Evolutionary conservation across 169 alveolate species (phyloP).

Genomic region (Neospora caninum): DNA sequence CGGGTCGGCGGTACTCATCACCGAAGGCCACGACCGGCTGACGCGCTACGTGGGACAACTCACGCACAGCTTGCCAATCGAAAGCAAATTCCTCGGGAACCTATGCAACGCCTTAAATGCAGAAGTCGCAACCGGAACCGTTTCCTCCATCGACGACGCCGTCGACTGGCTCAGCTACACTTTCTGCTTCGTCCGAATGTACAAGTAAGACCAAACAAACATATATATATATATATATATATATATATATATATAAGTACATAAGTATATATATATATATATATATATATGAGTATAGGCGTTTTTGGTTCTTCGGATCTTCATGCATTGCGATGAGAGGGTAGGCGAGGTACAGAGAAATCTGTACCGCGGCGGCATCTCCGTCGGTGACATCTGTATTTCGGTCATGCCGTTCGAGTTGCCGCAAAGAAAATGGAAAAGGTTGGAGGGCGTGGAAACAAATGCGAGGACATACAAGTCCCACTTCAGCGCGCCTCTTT

Average conservation of each 20-base stretch:
- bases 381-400: no score
- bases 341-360: no score
- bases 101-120: slow-evolving; percentile 97
- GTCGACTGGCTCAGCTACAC: slow-evolving; percentile 96
- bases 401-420: no score
- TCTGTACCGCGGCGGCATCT: no score
- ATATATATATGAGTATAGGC: background rate
- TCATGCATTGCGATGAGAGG: no score
- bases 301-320: no score
- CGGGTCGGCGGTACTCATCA: slow-evolving; percentile 89
- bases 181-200: slow-evolving; percentile 93
- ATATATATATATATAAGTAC: no score
- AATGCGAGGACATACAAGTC: no score
- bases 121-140: slow-evolving; percentile 92
- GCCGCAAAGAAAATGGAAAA: no score
- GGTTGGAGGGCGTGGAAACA: no score
- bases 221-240: background rate
- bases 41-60: background rate
- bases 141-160: slow-evolving; percentile 92
- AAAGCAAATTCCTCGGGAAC: slow-evolving; percentile 90
- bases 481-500: no score
- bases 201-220: background rate
- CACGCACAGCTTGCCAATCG: slow-evolving; percentile 87
- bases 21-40: slow-evolving; percentile 9
- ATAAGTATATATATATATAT: no score